Base-by-base conservation (phyloP, 2,329 filamentous ascomycete genomes). In the Clarireedia paspali region DNA sequence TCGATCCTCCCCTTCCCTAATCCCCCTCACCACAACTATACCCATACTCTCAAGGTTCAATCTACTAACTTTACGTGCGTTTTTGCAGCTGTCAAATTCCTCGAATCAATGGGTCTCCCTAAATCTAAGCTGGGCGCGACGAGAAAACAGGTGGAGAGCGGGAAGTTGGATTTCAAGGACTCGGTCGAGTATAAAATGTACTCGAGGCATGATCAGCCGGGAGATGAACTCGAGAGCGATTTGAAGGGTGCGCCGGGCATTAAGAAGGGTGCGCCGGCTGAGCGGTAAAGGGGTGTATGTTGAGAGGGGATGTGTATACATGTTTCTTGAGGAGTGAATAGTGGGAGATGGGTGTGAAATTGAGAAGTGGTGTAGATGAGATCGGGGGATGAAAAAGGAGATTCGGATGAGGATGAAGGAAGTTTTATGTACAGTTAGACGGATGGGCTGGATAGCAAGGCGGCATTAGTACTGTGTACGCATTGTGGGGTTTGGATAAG, bases 61-160 rank as follows among this genome's bases (percentile, higher is more conserved):
- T 7, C 6, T 10, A 24, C 46, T 59, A 56, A 59, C 47, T 14
- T 17, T 20, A 26, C 17, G 30, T 52, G 24, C 15, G 3, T 15
- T 9, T 5, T 9, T 9, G 20, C 14, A 83, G 80, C 80, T 53
- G 77, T 84, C 49, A 66, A 72, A 24, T 85, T 82, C 71, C 73
- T 86, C 50, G 78, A 83, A 66, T 83, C 80, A 5, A 86, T 85
- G 83, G 83, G 82, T 50, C 72, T 86, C n/a, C 81, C 82, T 0
- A 75, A 78, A 64, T 78, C 80, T 24, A 79, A 84, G 73, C 72
- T 83, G 46, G 71, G 73, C 1, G 77, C 75, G 3, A 85, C 81
- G 2, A 72, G 82, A 52, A 77, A 78, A 59, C 78, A 85, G 64
- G 80, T 85, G 47, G 82, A 85, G 71, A 73, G 75, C 63, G 78